These are phyloP conservation scores for Ophiostoma ulmi DNA, from an alignment of 2,329 filamentous ascomycete genomes.

Conservation along the genomic window DNA sequence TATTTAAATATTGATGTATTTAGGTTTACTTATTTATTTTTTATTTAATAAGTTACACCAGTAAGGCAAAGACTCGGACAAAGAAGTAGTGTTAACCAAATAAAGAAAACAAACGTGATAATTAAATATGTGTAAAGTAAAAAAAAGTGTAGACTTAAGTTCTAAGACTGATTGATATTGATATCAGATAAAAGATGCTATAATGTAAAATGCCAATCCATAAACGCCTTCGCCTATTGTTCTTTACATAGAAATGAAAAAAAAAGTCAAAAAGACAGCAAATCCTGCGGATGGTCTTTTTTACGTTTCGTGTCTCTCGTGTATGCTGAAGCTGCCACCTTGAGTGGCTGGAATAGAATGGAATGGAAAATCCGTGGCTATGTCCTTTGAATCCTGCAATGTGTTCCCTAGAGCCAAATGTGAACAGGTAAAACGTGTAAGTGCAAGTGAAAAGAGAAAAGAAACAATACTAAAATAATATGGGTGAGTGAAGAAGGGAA, in stretches of 20 bases:
- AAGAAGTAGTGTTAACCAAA: neutral
- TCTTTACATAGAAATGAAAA: neutral
- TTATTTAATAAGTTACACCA: no score
- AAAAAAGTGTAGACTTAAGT: neutral
- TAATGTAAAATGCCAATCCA: conserved; percentile 7
- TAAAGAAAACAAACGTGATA: neutral
- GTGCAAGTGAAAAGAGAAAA: neutral
- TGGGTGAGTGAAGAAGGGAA: neutral
- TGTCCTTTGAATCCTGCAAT: neutral
- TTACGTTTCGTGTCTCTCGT: conserved; percentile 9
- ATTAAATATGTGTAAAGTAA: neutral
- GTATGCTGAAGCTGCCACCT: neutral
- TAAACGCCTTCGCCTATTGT: conserved; percentile 15
- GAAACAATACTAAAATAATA: neutral
- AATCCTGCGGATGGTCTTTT: neutral
- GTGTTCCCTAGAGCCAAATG: conserved; percentile 1
- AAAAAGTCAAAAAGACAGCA: neutral
- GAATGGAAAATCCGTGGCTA: neutral
- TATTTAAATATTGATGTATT: no score
- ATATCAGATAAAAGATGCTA: neutral
- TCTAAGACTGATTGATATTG: neutral
- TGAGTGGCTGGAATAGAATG: conserved; percentile 2
- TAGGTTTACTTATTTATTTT: no score
- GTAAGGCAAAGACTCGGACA: no score
- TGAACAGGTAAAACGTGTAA: neutral